Evolutionary conservation across 257 asterid species (phyloP), one percentile per base, ranked within the genome.

Genomic region (Nemophila menziesii): DNA sequence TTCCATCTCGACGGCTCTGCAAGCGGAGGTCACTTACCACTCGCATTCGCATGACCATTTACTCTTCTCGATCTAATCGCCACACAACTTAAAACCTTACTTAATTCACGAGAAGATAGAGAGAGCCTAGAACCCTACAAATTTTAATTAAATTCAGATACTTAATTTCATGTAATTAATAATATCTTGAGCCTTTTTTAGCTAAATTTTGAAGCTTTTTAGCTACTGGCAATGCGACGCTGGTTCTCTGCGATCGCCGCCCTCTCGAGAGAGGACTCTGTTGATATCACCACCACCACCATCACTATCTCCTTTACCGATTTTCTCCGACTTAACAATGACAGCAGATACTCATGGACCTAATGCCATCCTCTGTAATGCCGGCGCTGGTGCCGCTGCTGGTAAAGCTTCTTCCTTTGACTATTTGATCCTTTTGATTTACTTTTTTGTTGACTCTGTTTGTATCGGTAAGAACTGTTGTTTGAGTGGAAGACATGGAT

Each of bases 381-480:
- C 95, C 16, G 93, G 83, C 44, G 95, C 95, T 11, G 97, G 97
- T 44, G 95, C 93, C 18, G 97, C 95, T 13, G 97, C 97, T 15
- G 97, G 95, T 87, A 71, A 52, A 11, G 19, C 10, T 47, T 29
- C n/a, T 18, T 33, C 3, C 4, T 2, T 6, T 23, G 3, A 16
- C 5, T 13, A 11, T 39, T 15, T 6, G 22, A 8, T 22, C 4
- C 11, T 13, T 27, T n/a, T 33, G 21, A 23, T 23, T 22, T 22
- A 19, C 16, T 24, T 13, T 23, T 33, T 48, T 5, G 15, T 37
- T 29, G 9, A 29, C 12, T 24, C 36, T 29, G 8, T 10, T 10
- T 29, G 36, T 13, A 29, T 7, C 9, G 3, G 7, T 29, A 29
- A 29, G 36, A 29, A 7, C 12, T 29, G 8, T 29, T 29, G 36